Evolutionary conservation across 148 eudicot genomes (phyloP).

Genomic region (Linanthus parryae): DNA sequence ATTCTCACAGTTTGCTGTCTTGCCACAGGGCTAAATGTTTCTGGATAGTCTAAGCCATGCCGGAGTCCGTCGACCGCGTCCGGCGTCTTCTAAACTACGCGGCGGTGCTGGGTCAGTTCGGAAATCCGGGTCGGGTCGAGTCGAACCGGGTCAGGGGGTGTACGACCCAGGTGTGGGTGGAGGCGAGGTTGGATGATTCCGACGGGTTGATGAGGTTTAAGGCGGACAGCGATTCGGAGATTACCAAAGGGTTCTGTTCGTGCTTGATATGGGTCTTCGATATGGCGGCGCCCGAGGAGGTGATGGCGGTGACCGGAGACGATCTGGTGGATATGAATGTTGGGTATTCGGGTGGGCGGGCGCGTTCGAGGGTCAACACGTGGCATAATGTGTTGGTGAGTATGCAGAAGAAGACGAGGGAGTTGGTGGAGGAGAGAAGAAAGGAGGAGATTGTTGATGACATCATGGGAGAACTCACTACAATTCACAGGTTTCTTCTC

Average conservation of each 20-base stretch:
- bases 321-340: constrained; percentile 52
- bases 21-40: too few species aligned
- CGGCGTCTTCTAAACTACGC: constrained; percentile 38
- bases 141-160: constrained; percentile 77
- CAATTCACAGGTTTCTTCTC: too few species aligned
- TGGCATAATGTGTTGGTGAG: constrained; percentile 91
- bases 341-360: constrained; percentile 25
- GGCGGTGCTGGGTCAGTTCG: constrained; percentile 18
- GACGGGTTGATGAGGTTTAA: constrained; percentile 43
- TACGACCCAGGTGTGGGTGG: constrained; percentile 74
- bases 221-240: constrained; percentile 85
- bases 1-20: too few species aligned
- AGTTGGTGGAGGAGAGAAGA: constrained; percentile 45
- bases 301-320: constrained; percentile 48
- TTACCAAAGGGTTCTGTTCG: constrained; percentile 63
- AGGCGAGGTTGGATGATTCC: constrained; percentile 34
- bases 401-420: constrained; percentile 84
- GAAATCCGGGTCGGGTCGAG: constrained; percentile 20
- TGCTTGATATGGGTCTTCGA: constrained; percentile 63
- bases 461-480: too few species aligned
- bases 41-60: constrained; percentile 22
- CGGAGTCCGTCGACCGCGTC: constrained; percentile 44
- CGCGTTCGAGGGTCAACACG: constrained; percentile 55
- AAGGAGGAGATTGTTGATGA: too few species aligned
- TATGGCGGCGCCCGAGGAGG: constrained; percentile 64